phyloP scores from a whole-genome alignment of 2,329 filamentous ascomycete genomes.

The Tolypocladium nubicola region DNA sequence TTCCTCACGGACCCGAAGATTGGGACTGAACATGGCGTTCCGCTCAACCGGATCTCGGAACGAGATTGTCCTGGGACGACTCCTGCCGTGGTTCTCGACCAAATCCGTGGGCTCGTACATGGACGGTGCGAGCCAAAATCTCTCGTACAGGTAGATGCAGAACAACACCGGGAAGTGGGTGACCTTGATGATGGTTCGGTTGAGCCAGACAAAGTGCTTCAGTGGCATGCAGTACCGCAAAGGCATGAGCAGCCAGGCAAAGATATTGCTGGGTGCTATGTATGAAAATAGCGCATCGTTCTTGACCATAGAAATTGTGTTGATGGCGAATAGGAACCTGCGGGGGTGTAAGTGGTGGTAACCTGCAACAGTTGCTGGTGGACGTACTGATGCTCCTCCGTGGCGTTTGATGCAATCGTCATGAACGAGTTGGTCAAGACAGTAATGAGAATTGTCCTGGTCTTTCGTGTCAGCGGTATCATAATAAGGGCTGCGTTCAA shows the following conservation, averaged over 20 bases:
- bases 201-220: slow-evolving; percentile 70
- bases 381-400: slow-evolving; percentile 69
- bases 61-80: slow-evolving; percentile 39
- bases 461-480: background rate
- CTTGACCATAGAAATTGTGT: slow-evolving; percentile 96
- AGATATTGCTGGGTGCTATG: slow-evolving; percentile 79
- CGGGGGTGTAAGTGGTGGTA: slow-evolving; percentile 5
- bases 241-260: slow-evolving; percentile 83
- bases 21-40: slow-evolving; percentile 62
- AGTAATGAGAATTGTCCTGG: slow-evolving; percentile 76
- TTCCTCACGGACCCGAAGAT: slow-evolving; percentile 64
- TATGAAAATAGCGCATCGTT: slow-evolving; percentile 96
- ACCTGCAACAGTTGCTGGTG: rapidly evolving
- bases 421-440: slow-evolving; percentile 97
- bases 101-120: slow-evolving; percentile 79
- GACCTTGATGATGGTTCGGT: slow-evolving; percentile 82
- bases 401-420: slow-evolving; percentile 85
- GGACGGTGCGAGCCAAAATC: slow-evolving; percentile 60
- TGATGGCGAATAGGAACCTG: slow-evolving; percentile 84
- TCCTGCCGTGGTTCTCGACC: slow-evolving; percentile 57
- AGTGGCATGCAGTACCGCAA: slow-evolving; percentile 72
- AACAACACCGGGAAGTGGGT: slow-evolving; percentile 86
- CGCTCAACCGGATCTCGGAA: slow-evolving; percentile 45
- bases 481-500: slow-evolving; percentile 2
- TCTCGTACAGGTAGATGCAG: slow-evolving; percentile 80